phyloP scores from a whole-genome alignment of 2,329 filamentous ascomycete species.

The Periconia macrospinosa region DNA sequence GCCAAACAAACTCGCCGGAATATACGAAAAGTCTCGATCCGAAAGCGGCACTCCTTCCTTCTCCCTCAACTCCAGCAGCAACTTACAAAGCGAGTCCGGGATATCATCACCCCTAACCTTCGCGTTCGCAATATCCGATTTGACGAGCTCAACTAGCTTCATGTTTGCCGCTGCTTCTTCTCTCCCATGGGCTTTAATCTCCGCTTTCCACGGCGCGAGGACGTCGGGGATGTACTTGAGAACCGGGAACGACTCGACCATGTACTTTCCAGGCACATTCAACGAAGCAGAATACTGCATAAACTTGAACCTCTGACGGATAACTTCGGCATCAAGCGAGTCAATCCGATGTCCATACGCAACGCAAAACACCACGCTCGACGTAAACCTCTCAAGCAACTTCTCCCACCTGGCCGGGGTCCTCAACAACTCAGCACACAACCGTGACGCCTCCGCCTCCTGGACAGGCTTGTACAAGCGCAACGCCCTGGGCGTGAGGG shows the following conservation, averaged over 20 bases:
- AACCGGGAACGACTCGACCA: constrained; percentile 51
- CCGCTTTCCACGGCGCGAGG: constrained; percentile 53
- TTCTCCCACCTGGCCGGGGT: constrained; percentile 49
- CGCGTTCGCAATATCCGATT: constrained; percentile 42
- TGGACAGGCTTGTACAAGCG: constrained; percentile 53
- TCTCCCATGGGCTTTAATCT: constrained; percentile 44
- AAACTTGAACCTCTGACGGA: constrained; percentile 51
- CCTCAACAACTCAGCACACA: constrained; percentile 48
- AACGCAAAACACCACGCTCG: constrained; percentile 54
- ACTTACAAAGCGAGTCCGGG: constrained; percentile 49
- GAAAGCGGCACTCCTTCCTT: constrained; percentile 45
- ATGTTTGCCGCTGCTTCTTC: constrained; percentile 47
- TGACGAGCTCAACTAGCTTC: constrained; percentile 46
- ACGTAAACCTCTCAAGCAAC: constrained; percentile 52
- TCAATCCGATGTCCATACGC: constrained; percentile 56
- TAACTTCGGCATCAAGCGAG: constrained; percentile 50
- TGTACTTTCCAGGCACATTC: constrained; percentile 50
- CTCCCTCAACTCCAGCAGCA: constrained; percentile 47
- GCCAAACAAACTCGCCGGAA: constrained; percentile 50
- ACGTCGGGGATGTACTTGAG: constrained; percentile 49
- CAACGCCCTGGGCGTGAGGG: constrained; percentile 49
- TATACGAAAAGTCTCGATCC: constrained; percentile 48
- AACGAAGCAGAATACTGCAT: constrained; percentile 53
- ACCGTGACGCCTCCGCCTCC: constrained; percentile 52
- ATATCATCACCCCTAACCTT: constrained; percentile 36